Conservation (phyloP, 2,329 filamentous ascomycete species). For the Venturia effusa region DNA sequence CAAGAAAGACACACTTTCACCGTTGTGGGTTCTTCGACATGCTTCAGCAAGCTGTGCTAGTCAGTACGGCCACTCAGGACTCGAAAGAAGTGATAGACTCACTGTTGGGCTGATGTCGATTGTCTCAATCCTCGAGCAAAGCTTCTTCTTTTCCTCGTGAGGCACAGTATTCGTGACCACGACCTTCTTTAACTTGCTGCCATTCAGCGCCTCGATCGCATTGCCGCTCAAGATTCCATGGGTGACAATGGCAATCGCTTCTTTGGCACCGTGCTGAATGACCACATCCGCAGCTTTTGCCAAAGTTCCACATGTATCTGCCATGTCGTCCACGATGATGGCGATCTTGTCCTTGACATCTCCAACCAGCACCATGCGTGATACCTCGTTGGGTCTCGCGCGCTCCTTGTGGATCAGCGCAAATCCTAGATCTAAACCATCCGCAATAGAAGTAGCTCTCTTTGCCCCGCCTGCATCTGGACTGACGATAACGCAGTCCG, state of each 20-base stretch:
- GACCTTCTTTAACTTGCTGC: slow-evolving; percentile 62
- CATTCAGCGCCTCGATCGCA: slow-evolving; percentile 77
- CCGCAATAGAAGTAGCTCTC: slow-evolving; percentile 83
- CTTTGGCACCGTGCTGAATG: slow-evolving; percentile 72
- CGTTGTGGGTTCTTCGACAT: slow-evolving; percentile 62
- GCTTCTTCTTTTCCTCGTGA: slow-evolving; percentile 66
- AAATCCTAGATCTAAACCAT: slow-evolving; percentile 80
- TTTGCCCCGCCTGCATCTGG: slow-evolving; percentile 94
- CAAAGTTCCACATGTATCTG: slow-evolving; percentile 83
- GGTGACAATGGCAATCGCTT: slow-evolving; percentile 90
- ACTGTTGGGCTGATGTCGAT: slow-evolving; percentile 82
- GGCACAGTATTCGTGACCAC: slow-evolving; percentile 89
- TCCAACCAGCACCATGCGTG: slow-evolving; percentile 90
- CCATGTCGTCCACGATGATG: slow-evolving; percentile 97
- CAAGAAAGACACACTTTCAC: slow-evolving; percentile 57
- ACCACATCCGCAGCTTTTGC: slow-evolving; percentile 84
- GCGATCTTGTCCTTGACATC: slow-evolving; percentile 85
- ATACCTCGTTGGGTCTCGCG: slow-evolving; percentile 80
- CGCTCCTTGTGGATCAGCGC: slow-evolving; percentile 96
- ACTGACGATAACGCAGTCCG: slow-evolving; percentile 83
- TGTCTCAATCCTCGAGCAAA: slow-evolving; percentile 71
- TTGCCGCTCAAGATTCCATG: slow-evolving; percentile 85
- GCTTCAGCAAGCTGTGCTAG: slow-evolving; percentile 49
- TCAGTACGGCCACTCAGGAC: slow-evolving; percentile 1
- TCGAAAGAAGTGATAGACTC: slow-evolving; percentile 18